These are phyloP conservation scores for Auxenochlorella protothecoides DNA, from an alignment of 139 green algal species.

Conservation along the genomic window DNA sequence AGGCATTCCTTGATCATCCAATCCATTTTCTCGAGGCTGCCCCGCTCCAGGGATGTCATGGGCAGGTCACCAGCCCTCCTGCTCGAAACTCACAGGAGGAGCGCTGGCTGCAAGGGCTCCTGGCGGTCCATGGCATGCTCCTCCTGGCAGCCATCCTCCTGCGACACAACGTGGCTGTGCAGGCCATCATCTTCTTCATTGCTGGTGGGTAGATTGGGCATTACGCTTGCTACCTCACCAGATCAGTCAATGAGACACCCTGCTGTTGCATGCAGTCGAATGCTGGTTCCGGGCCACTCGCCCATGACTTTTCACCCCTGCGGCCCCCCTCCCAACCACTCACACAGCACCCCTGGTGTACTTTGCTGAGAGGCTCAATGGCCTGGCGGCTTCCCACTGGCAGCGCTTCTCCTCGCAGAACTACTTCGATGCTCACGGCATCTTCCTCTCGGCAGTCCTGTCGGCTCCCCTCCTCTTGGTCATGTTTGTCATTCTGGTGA, in stretches of 20 bases:
- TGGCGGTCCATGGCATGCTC: slow-evolving; percentile 26
- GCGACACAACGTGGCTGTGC: slow-evolving; percentile 12
- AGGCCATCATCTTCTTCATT: slow-evolving; percentile 20
- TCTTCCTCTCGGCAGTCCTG: slow-evolving; percentile 37
- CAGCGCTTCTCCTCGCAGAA: slow-evolving; percentile 32
- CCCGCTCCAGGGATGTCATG: not conserved
- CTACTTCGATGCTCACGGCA: slow-evolving; percentile 43
- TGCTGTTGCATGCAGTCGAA: not conserved
- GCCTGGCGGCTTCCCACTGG: slow-evolving; percentile 23
- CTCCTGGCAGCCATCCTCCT: slow-evolving; percentile 23
- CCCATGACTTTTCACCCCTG: too few species aligned
- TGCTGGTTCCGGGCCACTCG: too few species aligned
- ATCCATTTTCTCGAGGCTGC: not conserved
- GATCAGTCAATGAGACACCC: not conserved
- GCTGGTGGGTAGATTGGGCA: slow-evolving; percentile 14
- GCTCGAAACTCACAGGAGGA: slow-evolving; percentile 17
- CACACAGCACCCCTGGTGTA: slow-evolving; percentile 20
- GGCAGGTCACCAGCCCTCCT: not conserved
- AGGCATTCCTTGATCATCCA: too few species aligned
- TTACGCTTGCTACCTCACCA: not conserved
- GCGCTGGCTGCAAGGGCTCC: slow-evolving; percentile 32
- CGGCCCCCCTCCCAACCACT: slow-evolving; percentile 5
- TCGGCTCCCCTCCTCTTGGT: slow-evolving; percentile 36
- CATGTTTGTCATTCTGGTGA: slow-evolving; percentile 42
- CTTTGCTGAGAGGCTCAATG: slow-evolving; percentile 38